A percentile compares a stretch with the other conserved stretches of the same genome.
These are phyloP conservation scores for Ophiostoma ulmi DNA, from an alignment of 2,329 filamentous ascomycete genomes.

Conservation along the genomic window DNA sequence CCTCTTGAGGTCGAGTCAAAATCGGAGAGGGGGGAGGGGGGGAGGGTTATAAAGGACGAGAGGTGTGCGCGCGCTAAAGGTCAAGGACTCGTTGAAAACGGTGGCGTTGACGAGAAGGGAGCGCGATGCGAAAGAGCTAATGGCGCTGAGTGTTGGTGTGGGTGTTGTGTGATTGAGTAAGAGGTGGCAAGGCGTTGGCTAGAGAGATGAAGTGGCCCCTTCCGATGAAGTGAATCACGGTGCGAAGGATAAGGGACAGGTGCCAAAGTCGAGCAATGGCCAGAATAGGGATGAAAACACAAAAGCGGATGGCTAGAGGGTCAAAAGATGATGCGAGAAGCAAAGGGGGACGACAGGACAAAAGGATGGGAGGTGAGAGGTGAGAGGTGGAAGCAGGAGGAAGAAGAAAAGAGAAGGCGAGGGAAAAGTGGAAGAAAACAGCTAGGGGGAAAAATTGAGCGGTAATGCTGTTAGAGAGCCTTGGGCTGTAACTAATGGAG, in stretches of 20 bases:
- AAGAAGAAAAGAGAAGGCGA: conserved; percentile 18
- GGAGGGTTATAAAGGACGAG: neutral
- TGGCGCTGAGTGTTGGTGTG: neutral
- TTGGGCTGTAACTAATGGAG: neutral
- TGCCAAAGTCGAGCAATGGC: neutral
- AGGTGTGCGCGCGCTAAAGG: neutral
- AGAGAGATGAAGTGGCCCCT: neutral
- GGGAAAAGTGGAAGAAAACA: conserved; percentile 16
- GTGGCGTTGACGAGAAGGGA: neutral
- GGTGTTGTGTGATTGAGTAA: neutral
- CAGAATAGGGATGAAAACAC: neutral
- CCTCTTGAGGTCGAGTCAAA: neutral
- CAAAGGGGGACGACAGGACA: neutral
- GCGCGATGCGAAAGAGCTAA: neutral
- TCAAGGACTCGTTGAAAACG: neutral
- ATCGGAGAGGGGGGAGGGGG: neutral
- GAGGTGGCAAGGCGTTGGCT: neutral
- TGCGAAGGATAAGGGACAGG: neutral
- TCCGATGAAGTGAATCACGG: conserved; percentile 14
- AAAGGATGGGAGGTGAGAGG: neutral
- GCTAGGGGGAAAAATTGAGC: conserved; percentile 15
- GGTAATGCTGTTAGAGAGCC: conserved; percentile 2
- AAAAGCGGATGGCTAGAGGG: conserved; percentile 1
- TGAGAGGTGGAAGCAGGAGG: conserved; percentile 11
- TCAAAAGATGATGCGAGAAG: neutral